Evolutionary conservation across 345 rosid genomes (phyloP).

Genomic region (Fremontodendron californicum): DNA sequence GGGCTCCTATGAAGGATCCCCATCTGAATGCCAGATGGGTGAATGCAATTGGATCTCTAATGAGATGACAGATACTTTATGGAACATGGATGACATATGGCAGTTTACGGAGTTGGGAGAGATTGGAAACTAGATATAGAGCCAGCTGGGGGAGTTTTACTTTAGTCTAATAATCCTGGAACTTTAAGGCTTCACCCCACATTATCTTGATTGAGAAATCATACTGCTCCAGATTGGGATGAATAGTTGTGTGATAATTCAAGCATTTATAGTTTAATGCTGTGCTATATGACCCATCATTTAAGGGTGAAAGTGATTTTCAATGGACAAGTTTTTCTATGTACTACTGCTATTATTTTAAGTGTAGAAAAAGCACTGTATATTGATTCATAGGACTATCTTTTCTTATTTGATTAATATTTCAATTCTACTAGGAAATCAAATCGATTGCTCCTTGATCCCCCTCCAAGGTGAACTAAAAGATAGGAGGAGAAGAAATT

Average conservation of each 20-base stretch:
- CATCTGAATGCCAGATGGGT: slow-evolving; percentile 39
- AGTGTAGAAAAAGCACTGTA: neutral
- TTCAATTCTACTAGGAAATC: neutral
- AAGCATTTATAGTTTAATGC: slow-evolving; percentile 4
- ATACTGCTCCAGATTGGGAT: slow-evolving; percentile 10
- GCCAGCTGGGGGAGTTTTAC: neutral
- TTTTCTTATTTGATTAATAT: neutral
- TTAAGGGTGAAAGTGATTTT: neutral
- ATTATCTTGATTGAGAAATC: slow-evolving; percentile 15
- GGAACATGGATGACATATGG: slow-evolving; percentile 49
- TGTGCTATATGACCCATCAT: slow-evolving; percentile 3
- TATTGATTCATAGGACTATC: neutral
- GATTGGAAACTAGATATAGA: slow-evolving; percentile 12
- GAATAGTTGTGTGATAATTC: neutral
- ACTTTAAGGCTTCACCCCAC: slow-evolving; percentile 14
- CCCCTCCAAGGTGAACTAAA: neutral
- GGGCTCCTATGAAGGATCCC: slow-evolving; percentile 26
- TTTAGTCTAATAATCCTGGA: neutral
- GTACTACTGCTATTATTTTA: neutral
- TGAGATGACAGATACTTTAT: slow-evolving; percentile 51
- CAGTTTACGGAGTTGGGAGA: slow-evolving; percentile 44
- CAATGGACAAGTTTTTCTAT: neutral
- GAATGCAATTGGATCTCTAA: slow-evolving; percentile 32
- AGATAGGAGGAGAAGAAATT: too few species aligned
- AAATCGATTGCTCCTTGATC: slow-evolving; percentile 16